Percentiles rank a stretch among this genome's conserved stretches.
Conservation (phyloP, 495 filamentous ascomycete species). For the Xylaria telfairii region DNA sequence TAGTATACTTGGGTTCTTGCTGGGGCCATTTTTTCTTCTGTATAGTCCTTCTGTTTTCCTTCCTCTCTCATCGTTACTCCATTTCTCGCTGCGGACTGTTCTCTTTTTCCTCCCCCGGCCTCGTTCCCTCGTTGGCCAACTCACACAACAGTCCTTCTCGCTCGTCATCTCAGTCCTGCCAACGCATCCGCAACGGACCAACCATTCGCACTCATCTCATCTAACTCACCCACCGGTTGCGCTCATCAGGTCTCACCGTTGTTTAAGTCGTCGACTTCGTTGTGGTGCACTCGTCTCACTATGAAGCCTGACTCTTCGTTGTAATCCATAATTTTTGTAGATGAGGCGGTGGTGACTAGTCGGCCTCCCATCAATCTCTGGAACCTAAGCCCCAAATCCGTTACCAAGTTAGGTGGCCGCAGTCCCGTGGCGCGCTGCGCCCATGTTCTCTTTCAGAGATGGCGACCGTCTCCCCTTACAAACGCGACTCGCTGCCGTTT, state of each 20-base stretch:
- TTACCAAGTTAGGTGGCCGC: conserved; percentile 31
- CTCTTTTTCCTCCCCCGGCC: neutral
- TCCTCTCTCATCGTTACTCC: neutral
- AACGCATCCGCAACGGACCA: neutral
- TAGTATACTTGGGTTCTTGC: neutral
- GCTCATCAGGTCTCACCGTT: conserved; percentile 4
- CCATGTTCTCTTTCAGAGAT: conserved; percentile 43
- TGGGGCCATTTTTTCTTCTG: neutral
- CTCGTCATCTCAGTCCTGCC: conserved; percentile 15
- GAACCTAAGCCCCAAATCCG: conserved; percentile 1
- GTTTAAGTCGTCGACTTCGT: conserved; percentile 12
- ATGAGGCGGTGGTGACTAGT: conserved; percentile 26
- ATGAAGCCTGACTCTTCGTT: conserved; percentile 21
- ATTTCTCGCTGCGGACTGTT: neutral
- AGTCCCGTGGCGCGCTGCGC: conserved; percentile 38
- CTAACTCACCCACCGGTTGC: neutral
- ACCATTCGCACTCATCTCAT: neutral
- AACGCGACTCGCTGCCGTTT: conserved; percentile 40
- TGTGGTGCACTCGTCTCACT: conserved; percentile 18
- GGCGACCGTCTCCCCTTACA: conserved; percentile 41
- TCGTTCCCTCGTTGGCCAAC: neutral
- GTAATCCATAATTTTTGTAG: conserved; percentile 34
- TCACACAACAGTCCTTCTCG: neutral
- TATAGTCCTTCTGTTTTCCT: conserved; percentile 4
- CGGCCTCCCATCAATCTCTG: conserved; percentile 18